Percentiles rank a stretch among this genome's conserved stretches.
Evolutionary conservation across 805 yeast genomes (phyloP).

Genomic region (Ogataea trehaloabstinens): DNA sequence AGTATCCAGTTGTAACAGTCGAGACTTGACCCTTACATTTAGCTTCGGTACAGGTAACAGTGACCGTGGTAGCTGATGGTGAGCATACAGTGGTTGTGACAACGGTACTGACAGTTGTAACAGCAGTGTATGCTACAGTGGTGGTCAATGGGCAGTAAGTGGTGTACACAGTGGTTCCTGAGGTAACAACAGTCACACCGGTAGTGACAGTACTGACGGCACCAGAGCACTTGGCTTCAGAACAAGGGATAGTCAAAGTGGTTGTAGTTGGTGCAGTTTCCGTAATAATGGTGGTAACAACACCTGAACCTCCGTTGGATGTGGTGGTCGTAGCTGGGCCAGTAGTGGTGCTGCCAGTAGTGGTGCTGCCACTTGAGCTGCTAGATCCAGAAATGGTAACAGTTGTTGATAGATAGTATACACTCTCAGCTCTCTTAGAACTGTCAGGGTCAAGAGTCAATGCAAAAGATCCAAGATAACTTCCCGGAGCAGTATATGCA

Average conservation of each 20-base stretch:
- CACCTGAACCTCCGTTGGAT: neutral
- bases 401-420: constrained; percentile 24
- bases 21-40: neutral
- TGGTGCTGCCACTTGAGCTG: constrained; percentile 5
- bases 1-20: neutral
- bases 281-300: constrained; percentile 12
- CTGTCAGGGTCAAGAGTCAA: constrained; percentile 17
- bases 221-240: constrained; percentile 20
- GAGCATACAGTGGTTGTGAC: constrained; percentile 13
- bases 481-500: constrained; percentile 13
- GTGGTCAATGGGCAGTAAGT: constrained; percentile 35
- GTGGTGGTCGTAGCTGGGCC: neutral
- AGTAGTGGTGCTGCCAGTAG: constrained; percentile 8
- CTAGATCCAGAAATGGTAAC: constrained; percentile 13
- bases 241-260: constrained; percentile 25
- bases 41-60: constrained; percentile 4
- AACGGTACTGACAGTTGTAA: constrained; percentile 9
- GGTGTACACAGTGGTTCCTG: constrained; percentile 22
- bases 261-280: constrained; percentile 16
- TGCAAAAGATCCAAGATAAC: constrained; percentile 21
- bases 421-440: constrained; percentile 23
- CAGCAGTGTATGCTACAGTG: constrained; percentile 10
- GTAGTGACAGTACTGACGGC: constrained; percentile 22
- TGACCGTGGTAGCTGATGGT: neutral
- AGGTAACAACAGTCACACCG: constrained; percentile 21